These are phyloP conservation scores for Amphichorda felina DNA, from an alignment of 2,329 filamentous ascomycete genomes.

Conservation along the genomic window DNA sequence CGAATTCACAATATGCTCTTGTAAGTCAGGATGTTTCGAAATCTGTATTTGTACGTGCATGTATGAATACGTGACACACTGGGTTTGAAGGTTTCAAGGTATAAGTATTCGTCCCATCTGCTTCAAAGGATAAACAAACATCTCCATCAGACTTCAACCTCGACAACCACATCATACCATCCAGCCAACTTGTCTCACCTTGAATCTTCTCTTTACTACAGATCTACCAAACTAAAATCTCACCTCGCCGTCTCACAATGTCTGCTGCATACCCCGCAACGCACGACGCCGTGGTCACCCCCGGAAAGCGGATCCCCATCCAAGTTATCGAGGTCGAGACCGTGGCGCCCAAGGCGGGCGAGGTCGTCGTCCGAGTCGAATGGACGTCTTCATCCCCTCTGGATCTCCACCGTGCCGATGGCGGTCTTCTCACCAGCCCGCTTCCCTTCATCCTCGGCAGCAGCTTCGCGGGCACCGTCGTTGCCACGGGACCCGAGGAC, in stretches of 20 bases:
- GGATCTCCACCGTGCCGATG: constrained; percentile 50
- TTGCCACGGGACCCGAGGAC: constrained; percentile 30
- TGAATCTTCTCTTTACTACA: no score
- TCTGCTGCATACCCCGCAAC: constrained; percentile 16
- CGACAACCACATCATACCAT: no score
- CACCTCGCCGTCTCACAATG: background rate
- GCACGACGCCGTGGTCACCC: constrained; percentile 50
- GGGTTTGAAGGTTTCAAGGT: no score
- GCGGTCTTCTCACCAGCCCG: constrained; percentile 37
- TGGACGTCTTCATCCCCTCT: constrained; percentile 51
- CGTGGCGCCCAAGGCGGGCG: constrained; percentile 22
- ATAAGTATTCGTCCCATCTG: background rate
- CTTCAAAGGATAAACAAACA: background rate
- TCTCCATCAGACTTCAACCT: no score
- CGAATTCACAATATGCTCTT: no score
- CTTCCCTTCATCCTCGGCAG: constrained; percentile 39
- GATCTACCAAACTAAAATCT: no score
- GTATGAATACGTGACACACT: no score
- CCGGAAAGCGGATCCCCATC: constrained; percentile 37
- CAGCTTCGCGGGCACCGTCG: constrained; percentile 38
- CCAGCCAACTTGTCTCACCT: no score
- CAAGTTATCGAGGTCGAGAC: constrained; percentile 37
- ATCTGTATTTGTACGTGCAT: no score
- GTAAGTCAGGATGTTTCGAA: no score
- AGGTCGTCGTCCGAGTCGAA: constrained; percentile 40